Evolutionary conservation across 371 early-diverging fungal genomes (phyloP).

Genomic region (Phascolomyces articulosus): DNA sequence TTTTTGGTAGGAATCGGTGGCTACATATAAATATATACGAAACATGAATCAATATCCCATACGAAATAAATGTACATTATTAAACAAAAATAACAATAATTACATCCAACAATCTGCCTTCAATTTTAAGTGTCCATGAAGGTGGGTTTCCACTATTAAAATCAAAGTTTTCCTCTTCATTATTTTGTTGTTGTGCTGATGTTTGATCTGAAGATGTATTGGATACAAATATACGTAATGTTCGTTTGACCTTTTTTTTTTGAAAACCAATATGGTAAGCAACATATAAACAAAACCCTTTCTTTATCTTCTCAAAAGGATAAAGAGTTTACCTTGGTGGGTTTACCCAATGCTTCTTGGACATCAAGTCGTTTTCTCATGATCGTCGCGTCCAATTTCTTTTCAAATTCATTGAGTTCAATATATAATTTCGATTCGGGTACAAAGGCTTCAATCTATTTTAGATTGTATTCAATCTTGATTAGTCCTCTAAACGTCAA

Average conservation of each 20-base stretch:
- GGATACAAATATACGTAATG: conserved; percentile 88
- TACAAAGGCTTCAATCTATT: conserved; percentile 80
- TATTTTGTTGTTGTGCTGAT: conserved; percentile 17
- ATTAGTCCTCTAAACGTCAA: no score
- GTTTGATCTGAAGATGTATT: conserved; percentile 81
- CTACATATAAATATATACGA: conserved; percentile 13
- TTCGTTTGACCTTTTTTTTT: conserved; percentile 62
- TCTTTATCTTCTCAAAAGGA: no score
- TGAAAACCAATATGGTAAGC: conserved; percentile 24
- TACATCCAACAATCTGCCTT: conserved; percentile 86
- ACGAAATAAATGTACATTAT: not conserved
- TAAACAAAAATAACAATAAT: not conserved
- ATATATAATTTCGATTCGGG: conserved; percentile 91
- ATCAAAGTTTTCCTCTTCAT: conserved; percentile 54
- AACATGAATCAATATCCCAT: not conserved
- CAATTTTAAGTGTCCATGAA: conserved; percentile 92
- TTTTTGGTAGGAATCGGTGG: conserved; percentile 60
- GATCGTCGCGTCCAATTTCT: conserved; percentile 86
- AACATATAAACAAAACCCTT: not conserved
- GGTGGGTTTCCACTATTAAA: conserved; percentile 65
- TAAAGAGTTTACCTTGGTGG: conserved; percentile 71
- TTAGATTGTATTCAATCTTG: no score
- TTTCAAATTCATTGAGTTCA: conserved; percentile 86
- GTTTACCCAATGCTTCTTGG: conserved; percentile 81
- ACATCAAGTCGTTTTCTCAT: conserved; percentile 88